A percentile compares a stretch with the other conserved stretches of the same genome.
Evolutionary conservation across 2,329 filamentous ascomycete genomes (phyloP).

Genomic region (Albophoma yamanashiensis): DNA sequence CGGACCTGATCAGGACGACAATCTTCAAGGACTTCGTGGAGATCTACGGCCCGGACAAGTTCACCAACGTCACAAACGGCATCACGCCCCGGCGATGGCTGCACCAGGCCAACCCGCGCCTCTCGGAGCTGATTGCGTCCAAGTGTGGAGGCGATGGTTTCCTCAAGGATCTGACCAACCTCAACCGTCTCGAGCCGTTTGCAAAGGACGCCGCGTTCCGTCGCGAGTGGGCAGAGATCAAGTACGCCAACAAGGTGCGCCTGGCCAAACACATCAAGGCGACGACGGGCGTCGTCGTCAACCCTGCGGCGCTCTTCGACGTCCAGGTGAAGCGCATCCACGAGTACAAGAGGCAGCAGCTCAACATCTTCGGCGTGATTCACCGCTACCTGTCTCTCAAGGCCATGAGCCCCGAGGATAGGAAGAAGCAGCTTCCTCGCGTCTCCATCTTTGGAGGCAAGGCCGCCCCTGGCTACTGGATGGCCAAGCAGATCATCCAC

Average conservation of each 20-base stretch:
- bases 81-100: constrained; percentile 95
- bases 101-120: constrained; percentile 88
- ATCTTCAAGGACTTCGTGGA: constrained; percentile 98
- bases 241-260: constrained; percentile 88
- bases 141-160: constrained; percentile 78
- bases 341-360: constrained; percentile 97
- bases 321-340: constrained; percentile 99
- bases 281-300: constrained; percentile 69
- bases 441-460: constrained; percentile 98
- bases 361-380: constrained; percentile 98
- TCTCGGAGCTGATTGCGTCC: constrained; percentile 85
- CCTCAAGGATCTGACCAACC: constrained; percentile 77
- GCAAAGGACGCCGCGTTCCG: constrained; percentile 83
- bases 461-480: constrained; percentile 97
- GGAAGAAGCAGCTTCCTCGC: constrained; percentile 75
- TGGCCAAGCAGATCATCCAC: constrained; percentile 98
- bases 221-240: constrained; percentile 93
- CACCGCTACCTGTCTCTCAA: constrained; percentile 89
- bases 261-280: constrained; percentile 86
- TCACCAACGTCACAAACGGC: constrained; percentile 97
- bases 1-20: constrained; percentile 96
- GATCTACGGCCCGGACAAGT: constrained; percentile 93
- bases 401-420: constrained; percentile 68
- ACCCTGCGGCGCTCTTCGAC: constrained; percentile 83
- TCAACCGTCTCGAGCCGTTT: constrained; percentile 78